phyloP scores from a whole-genome alignment of 73 alveolate genomes.

The Symbiodinium natans region DNA sequence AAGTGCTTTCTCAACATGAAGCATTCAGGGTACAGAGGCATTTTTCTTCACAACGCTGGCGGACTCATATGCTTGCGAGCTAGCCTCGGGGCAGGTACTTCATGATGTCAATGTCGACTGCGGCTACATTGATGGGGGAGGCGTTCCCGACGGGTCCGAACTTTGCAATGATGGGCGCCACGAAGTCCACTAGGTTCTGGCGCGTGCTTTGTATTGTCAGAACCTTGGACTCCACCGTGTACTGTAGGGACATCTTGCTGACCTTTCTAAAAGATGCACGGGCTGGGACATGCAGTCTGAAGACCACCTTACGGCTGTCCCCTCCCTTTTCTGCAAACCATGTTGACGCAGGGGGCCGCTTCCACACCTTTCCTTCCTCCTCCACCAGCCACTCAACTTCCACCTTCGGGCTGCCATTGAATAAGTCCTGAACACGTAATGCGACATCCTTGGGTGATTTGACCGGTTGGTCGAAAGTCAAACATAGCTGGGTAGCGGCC shows the following conservation, averaged over 20 bases:
- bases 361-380: background rate
- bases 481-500: background rate
- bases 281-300: background rate
- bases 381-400: background rate
- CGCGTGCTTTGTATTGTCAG: background rate
- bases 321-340: conserved; percentile 7
- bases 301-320: background rate
- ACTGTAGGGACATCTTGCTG: conserved; percentile 5
- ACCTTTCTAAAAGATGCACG: background rate
- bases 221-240: background rate
- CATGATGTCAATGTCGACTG: background rate
- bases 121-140: background rate
- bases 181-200: background rate
- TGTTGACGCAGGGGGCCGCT: background rate
- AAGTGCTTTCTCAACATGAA: too few relatives aligned
- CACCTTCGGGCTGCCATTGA: background rate
- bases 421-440: background rate
- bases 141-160: background rate
- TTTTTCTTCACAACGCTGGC: too few relatives aligned
- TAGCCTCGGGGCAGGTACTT: background rate
- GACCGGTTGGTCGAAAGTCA: background rate
- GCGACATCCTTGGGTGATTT: background rate
- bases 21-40: too few relatives aligned
- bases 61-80: too few relatives aligned
- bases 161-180: background rate